These are phyloP conservation scores for Dipsacomyces acuminosporus DNA, from an alignment of 371 early-diverging fungal genomes.

Conservation along the genomic window DNA sequence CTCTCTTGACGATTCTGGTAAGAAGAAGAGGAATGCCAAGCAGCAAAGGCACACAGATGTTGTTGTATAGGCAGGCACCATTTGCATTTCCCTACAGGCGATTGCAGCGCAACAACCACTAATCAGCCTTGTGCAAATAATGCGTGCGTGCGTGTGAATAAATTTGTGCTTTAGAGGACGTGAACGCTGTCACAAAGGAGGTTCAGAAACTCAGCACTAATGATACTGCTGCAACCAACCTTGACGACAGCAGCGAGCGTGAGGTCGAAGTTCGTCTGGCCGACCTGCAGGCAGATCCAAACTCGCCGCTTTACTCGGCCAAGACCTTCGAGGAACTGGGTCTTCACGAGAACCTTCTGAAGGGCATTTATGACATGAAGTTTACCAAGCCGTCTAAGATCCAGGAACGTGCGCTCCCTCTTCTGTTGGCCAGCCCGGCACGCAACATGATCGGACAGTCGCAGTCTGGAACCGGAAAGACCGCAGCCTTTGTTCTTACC, in stretches of 20 bases:
- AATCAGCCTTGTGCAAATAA: no score
- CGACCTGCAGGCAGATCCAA: constrained; percentile 71
- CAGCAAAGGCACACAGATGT: constrained; percentile 1
- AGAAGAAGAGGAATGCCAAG: background rate
- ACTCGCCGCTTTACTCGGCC: constrained; percentile 72
- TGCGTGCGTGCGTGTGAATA: no score
- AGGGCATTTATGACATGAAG: constrained; percentile 91
- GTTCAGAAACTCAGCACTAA: constrained; percentile 12
- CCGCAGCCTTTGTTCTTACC: constrained; percentile 92
- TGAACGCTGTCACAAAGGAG: constrained; percentile 9
- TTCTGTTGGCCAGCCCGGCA: constrained; percentile 69
- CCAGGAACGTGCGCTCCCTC: constrained; percentile 91
- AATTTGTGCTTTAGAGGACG: constrained; percentile 34
- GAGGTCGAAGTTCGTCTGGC: constrained; percentile 78
- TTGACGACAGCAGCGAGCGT: constrained; percentile 48
- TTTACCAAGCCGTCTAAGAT: constrained; percentile 92
- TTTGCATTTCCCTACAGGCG: background rate
- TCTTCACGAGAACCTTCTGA: constrained; percentile 72
- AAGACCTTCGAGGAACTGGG: constrained; percentile 74
- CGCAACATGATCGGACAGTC: constrained; percentile 85
- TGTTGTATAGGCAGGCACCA: no score
- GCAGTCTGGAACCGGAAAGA: constrained; percentile 93
- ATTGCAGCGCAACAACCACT: no score
- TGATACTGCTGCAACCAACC: background rate
- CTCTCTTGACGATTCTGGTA: constrained; percentile 33